These are phyloP conservation scores for Silene latifolia DNA, from an alignment of 148 eudicot genomes.

Conservation along the genomic window DNA sequence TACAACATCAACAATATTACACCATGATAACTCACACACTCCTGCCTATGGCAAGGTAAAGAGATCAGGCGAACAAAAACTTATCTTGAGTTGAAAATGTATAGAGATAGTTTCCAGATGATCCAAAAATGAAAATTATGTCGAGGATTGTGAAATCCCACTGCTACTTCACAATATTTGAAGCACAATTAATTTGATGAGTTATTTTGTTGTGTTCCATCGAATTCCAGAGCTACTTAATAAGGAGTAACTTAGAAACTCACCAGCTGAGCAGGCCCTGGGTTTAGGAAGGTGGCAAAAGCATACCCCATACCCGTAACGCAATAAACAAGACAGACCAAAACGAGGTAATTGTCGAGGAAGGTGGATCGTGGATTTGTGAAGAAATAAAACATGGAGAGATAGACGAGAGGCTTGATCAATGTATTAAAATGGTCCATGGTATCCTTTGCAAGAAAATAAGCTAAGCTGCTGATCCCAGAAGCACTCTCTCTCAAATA, in stretches of 20 bases:
- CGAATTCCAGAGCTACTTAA: background rate
- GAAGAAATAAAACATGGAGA: slow-evolving; percentile 91
- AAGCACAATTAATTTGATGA: background rate
- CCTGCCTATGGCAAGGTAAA: background rate
- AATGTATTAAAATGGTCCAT: slow-evolving; percentile 77
- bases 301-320: slow-evolving; percentile 92
- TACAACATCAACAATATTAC: background rate
- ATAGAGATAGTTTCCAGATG: background rate
- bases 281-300: slow-evolving; percentile 78
- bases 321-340: slow-evolving; percentile 83
- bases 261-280: slow-evolving; percentile 95
- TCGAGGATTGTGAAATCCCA: background rate
- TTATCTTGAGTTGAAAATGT: background rate
- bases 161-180: background rate
- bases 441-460: slow-evolving; percentile 88
- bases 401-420: slow-evolving; percentile 82
- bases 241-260: slow-evolving; percentile 19
- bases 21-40: background rate
- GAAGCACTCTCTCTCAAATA: slow-evolving; percentile 91
- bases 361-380: slow-evolving; percentile 88
- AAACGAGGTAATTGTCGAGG: slow-evolving; percentile 61
- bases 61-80: background rate
- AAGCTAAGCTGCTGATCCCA: slow-evolving; percentile 92
- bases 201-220: background rate
- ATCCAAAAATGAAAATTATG: background rate